Percentiles rank a stretch among this genome's conserved stretches.
Conservation (phyloP, 2,329 filamentous ascomycete genomes). For the Claviceps sp. region DNA sequence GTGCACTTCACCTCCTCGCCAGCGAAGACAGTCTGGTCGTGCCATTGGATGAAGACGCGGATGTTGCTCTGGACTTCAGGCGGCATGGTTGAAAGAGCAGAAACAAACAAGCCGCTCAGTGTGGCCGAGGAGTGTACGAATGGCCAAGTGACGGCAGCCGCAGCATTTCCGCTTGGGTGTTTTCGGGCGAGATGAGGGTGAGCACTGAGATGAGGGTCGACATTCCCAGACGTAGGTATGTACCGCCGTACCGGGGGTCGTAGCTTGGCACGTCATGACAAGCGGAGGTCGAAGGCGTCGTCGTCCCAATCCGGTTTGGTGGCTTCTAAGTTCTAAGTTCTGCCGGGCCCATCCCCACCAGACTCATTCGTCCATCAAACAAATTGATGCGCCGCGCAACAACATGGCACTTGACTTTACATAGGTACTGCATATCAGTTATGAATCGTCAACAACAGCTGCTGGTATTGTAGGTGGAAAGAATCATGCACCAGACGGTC, state of each 20-base stretch:
- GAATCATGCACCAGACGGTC: no score
- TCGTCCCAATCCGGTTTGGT: no score
- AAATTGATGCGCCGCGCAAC: no score
- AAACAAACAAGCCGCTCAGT: slow-evolving; percentile 14
- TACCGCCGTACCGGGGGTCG: no score
- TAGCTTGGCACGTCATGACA: not conserved
- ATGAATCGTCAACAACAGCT: no score
- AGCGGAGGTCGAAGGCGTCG: not conserved
- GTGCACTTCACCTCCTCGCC: slow-evolving; percentile 92
- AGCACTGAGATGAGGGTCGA: not conserved
- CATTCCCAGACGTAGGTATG: not conserved
- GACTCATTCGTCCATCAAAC: no score
- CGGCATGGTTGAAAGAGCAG: slow-evolving; percentile 28
- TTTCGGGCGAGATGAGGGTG: slow-evolving; percentile 4
- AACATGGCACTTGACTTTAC: no score
- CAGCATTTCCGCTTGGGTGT: slow-evolving; percentile 17
- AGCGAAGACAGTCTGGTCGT: slow-evolving; percentile 86
- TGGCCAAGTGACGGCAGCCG: slow-evolving; percentile 14
- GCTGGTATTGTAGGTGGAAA: no score
- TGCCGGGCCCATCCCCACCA: no score
- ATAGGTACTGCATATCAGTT: no score
- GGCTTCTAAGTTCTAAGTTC: no score
- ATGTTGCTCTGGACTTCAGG: slow-evolving; percentile 52
- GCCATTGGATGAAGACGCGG: slow-evolving; percentile 90
- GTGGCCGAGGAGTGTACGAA: slow-evolving; percentile 15